These are phyloP conservation scores for Gentiana straminea DNA, from an alignment of 257 asterid genomes.

Conservation along the genomic window DNA sequence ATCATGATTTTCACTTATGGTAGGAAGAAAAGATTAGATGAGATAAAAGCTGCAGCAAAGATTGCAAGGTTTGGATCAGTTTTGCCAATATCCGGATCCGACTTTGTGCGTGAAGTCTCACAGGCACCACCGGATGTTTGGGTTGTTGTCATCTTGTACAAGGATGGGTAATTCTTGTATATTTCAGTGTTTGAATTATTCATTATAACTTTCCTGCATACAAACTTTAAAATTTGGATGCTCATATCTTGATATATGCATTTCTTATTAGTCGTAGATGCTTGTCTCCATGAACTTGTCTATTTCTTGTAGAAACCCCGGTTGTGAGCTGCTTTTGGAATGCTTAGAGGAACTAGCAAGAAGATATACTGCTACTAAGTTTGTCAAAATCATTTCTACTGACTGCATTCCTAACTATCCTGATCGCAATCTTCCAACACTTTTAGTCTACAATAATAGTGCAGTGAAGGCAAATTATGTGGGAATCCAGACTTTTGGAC, in stretches of 20 bases:
- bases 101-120: slow-evolving; percentile 93
- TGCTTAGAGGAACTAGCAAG: slow-evolving; percentile 74
- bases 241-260: too few species aligned
- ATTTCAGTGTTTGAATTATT: neutral
- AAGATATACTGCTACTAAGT: slow-evolving; percentile 82
- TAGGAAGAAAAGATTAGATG: slow-evolving; percentile 84
- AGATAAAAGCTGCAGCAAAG: slow-evolving; percentile 76
- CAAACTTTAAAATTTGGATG: too few species aligned
- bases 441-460: slow-evolving; percentile 75
- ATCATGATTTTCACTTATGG: neutral
- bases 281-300: neutral
- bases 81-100: slow-evolving; percentile 86
- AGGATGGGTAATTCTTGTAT: slow-evolving; percentile 58
- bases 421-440: slow-evolving; percentile 81
- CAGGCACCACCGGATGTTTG: slow-evolving; percentile 90
- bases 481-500: slow-evolving; percentile 73
- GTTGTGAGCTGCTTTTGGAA: slow-evolving; percentile 69
- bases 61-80: slow-evolving; percentile 78
- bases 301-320: slow-evolving; percentile 36
- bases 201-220: too few species aligned
- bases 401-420: slow-evolving; percentile 97
- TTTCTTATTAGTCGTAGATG: too few species aligned
- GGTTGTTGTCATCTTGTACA: slow-evolving; percentile 80
- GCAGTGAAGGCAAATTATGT: slow-evolving; percentile 79
- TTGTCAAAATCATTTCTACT: slow-evolving; percentile 83